Percentiles rank a stretch among this genome's conserved stretches.
These are phyloP conservation scores for Papiliotrema fonsecae DNA, from an alignment of 1,284 basidiomycete species.

Conservation along the genomic window DNA sequence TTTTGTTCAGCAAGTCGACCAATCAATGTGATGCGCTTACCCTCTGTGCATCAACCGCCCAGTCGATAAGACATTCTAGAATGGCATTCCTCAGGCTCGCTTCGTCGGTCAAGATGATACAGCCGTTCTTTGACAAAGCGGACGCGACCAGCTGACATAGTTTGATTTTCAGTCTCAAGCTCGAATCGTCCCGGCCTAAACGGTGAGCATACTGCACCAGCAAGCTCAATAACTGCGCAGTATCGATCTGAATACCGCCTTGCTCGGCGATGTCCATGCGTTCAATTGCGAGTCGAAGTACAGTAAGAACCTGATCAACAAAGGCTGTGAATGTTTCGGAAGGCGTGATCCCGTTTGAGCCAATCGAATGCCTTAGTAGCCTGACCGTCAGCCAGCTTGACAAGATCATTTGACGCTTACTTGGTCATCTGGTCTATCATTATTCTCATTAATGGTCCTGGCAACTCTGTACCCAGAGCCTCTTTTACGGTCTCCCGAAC, in stretches of 20 bases:
- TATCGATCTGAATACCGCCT: conserved; percentile 62
- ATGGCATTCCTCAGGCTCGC: conserved; percentile 63
- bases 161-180: conserved; percentile 65
- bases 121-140: conserved; percentile 60
- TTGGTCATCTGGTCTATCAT: conserved; percentile 68
- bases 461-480: conserved; percentile 72
- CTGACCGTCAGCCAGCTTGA: conserved; percentile 9
- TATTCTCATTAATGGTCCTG: conserved; percentile 61
- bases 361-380: conserved; percentile 29
- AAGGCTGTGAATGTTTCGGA: conserved; percentile 61
- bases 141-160: conserved; percentile 70
- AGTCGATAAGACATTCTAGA: conserved; percentile 68
- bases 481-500: conserved; percentile 72
- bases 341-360: conserved; percentile 49
- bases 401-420: conserved; percentile 49
- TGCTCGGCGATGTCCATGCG: conserved; percentile 60
- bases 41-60: conserved; percentile 51
- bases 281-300: conserved; percentile 71
- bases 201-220: conserved; percentile 65
- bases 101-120: conserved; percentile 63
- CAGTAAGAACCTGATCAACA: conserved; percentile 66
- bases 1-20: conserved; percentile 5
- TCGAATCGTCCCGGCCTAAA: conserved; percentile 54
- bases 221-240: conserved; percentile 61
- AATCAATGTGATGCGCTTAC: conserved; percentile 14